Percentiles rank a stretch among this genome's conserved stretches.
These are phyloP conservation scores for Triticum dicoccoides DNA, from an alignment of 176 grass and related monocot genomes.

Conservation along the genomic window DNA sequence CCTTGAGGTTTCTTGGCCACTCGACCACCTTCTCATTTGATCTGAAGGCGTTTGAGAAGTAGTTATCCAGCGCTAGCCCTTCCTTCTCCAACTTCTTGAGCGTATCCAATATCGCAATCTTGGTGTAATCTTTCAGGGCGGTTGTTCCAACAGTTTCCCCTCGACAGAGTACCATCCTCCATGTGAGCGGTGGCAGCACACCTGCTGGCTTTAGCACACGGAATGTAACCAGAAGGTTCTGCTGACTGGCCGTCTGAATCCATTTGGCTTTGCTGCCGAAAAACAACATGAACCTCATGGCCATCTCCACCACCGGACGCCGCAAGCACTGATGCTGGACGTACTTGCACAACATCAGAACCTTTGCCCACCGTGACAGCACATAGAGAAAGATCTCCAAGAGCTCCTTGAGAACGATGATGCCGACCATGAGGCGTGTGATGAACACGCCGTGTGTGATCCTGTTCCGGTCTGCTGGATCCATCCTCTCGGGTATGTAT, in stretches of 20 bases:
- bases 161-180: not conserved
- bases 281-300: not conserved
- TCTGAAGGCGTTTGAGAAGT: not conserved
- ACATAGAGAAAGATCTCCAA: no score
- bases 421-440: no score
- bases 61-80: not conserved
- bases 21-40: not conserved
- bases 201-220: not conserved
- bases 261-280: not conserved
- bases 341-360: not conserved
- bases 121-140: not conserved
- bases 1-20: not conserved
- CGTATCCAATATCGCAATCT: not conserved
- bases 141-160: accelerated
- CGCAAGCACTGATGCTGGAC: not conserved
- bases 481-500: no score
- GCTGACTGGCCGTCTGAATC: not conserved
- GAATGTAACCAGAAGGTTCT: not conserved
- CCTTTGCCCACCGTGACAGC: not conserved
- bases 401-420: no score
- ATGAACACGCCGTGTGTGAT: no score
- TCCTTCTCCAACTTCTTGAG: not conserved
- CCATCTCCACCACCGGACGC: not conserved
- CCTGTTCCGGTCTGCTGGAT: no score
- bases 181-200: not conserved